These are phyloP conservation scores for Saccharomyces kudriavzevii DNA, from an alignment of 805 yeast genomes.

Conservation along the genomic window DNA sequence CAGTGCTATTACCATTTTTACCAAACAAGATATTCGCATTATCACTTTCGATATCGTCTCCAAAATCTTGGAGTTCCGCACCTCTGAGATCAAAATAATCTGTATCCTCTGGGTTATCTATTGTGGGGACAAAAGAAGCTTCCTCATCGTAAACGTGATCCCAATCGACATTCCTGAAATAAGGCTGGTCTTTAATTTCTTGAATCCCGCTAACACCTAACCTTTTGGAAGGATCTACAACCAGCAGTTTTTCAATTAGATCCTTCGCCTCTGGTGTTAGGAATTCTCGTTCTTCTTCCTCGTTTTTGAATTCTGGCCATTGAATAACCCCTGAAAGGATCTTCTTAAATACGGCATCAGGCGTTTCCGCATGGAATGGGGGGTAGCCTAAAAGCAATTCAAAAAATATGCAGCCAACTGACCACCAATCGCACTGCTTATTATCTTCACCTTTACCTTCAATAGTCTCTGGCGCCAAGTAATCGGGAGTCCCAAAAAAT, in stretches of 20 bases:
- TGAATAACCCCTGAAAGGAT: conserved; percentile 65
- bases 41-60: conserved; percentile 16
- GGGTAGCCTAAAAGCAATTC: conserved; percentile 91
- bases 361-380: conserved; percentile 80
- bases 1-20: conserved; percentile 6
- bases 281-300: conserved; percentile 43
- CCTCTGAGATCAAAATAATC: conserved; percentile 91
- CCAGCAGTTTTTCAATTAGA: conserved; percentile 55
- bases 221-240: conserved; percentile 55
- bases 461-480: conserved; percentile 93
- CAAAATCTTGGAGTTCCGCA: conserved; percentile 49
- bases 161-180: conserved; percentile 72
- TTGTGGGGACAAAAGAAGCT: conserved; percentile 75
- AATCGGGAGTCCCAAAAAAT: conserved; percentile 97
- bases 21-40: conserved; percentile 1
- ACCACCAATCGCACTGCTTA: conserved; percentile 72
- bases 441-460: conserved; percentile 75
- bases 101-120: conserved; percentile 76
- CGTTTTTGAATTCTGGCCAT: conserved; percentile 66
- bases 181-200: conserved; percentile 74
- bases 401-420: conserved; percentile 89
- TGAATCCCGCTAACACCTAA: conserved; percentile 72
- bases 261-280: conserved; percentile 67
- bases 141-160: conserved; percentile 55
- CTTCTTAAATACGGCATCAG: conserved; percentile 74